phyloP scores from a whole-genome alignment of 2,329 filamentous ascomycete species.

The Cercospora berteroae region DNA sequence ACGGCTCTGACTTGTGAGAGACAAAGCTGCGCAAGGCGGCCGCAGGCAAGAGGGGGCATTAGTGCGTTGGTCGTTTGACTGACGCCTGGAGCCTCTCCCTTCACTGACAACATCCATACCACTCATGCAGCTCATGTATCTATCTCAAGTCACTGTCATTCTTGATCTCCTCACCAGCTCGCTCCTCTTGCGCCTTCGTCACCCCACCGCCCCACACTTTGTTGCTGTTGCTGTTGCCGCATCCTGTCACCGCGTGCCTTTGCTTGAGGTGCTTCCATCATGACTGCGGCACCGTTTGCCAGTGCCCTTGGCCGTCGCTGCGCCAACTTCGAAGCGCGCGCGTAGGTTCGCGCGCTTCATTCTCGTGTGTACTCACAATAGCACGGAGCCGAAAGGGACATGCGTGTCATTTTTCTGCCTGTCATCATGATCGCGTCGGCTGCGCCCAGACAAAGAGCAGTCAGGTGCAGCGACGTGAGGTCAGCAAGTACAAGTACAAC shows the following conservation, averaged over 20 bases:
- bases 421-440: neutral
- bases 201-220: neutral
- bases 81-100: constrained; percentile 1
- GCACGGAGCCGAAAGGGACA: too few relatives aligned
- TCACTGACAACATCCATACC: neutral
- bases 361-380: neutral
- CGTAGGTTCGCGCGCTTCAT: neutral
- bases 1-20: neutral
- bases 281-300: neutral
- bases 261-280: neutral
- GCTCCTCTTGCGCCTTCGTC: neutral
- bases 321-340: neutral
- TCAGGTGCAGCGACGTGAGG: neutral
- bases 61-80: neutral
- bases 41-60: constrained; percentile 6
- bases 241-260: neutral
- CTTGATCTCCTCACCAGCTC: neutral
- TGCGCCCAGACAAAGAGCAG: neutral
- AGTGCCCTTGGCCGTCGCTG: neutral
- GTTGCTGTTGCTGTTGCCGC: neutral
- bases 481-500: neutral
- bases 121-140: neutral
- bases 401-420: too few relatives aligned
- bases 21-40: neutral
- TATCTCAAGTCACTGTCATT: neutral